Evolutionary conservation across 805 yeast species (phyloP), one percentile per base, ranked within the genome.

Genomic region (Ascoidea asiatica): DNA sequence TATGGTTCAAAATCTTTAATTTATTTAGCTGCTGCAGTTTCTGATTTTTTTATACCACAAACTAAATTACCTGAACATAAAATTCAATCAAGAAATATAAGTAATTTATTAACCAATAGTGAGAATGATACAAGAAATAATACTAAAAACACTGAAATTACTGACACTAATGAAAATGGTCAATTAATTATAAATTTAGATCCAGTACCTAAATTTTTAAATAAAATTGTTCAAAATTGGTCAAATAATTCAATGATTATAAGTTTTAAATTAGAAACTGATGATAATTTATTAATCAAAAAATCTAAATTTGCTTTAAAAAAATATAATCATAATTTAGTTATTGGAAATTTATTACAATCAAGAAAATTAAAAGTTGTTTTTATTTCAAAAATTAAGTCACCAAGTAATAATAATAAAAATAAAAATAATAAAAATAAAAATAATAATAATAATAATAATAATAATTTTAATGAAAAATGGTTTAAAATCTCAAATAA

Each of bases 11-110:
- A 65, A 44, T 85, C 88, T 0, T 59, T 92, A 38, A 86, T 90
- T 58, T 92, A 81, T 58, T 68, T 92, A 44, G 98, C 98, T 0
- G 97, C 98, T 6, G 98, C 98, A 0, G 99, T 92, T 0, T 85
- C 95, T 5, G 99, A 92, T 59, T 92, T 92, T 62, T 92, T 89
- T 64, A 70, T 92, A 38, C 98, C 98, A 1, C 75, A 74, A 39
- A 79, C 89, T 1, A 72, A 85, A 51, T 68, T 88, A 54, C 95
- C 97, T 2, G 88, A 87, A 54, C 99, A 92, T 64, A 92, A 92
- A 63, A 92, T 92, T 49, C 98, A 92, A 62, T 5, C 79, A 78
- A 47, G 77, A 75, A 74, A 69, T 23, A 64, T 66, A 17, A 75
- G 75, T 8, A 38, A 46, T n/a, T n/a, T n/a, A n/a, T n/a, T n/a